These are phyloP conservation scores for Neurospora sp. DNA, from an alignment of 495 filamentous ascomycete species.

Conservation along the genomic window DNA sequence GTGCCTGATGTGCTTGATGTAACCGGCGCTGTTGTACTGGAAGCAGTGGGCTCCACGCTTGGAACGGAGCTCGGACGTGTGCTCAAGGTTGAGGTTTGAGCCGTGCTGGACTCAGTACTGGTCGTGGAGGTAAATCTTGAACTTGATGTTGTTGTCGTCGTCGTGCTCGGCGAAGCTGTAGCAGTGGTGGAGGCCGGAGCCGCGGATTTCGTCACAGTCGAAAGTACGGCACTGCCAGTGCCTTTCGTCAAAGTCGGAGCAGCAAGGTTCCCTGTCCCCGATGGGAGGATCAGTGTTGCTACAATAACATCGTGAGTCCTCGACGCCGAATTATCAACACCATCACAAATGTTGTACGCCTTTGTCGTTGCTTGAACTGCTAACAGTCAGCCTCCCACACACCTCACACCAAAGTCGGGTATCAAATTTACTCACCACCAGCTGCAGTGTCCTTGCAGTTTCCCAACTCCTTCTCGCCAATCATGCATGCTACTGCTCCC, in stretches of 20 bases:
- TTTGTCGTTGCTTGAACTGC: conserved; percentile 24
- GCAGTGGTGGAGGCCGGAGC: conserved; percentile 5
- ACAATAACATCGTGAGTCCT: conserved; percentile 53
- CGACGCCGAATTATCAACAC: conserved; percentile 39
- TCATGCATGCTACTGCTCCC: conserved; percentile 52
- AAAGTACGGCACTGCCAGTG: conserved; percentile 2
- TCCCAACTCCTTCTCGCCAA: conserved; percentile 34
- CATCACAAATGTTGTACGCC: conserved; percentile 50
- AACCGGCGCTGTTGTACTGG: not conserved
- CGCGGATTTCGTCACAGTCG: conserved; percentile 8
- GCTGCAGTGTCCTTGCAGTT: conserved; percentile 27
- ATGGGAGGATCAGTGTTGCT: conserved; percentile 41
- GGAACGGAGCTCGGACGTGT: not conserved
- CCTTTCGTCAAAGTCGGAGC: conserved; percentile 14
- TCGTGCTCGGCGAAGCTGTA: conserved; percentile 7
- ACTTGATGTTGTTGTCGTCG: conserved; percentile 8
- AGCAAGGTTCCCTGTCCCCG: conserved; percentile 15
- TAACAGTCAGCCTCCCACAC: conserved; percentile 12
- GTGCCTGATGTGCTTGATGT: not conserved
- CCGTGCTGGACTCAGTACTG: not conserved
- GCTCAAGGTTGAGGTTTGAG: not conserved
- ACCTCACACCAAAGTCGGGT: not conserved
- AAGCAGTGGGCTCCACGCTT: not conserved
- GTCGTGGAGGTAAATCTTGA: conserved; percentile 1
- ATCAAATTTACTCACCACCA: conserved; percentile 20